Evolutionary conservation across 768 basidiomycete genomes (phyloP).

Genomic region (Hydnomerulius pinastri): DNA sequence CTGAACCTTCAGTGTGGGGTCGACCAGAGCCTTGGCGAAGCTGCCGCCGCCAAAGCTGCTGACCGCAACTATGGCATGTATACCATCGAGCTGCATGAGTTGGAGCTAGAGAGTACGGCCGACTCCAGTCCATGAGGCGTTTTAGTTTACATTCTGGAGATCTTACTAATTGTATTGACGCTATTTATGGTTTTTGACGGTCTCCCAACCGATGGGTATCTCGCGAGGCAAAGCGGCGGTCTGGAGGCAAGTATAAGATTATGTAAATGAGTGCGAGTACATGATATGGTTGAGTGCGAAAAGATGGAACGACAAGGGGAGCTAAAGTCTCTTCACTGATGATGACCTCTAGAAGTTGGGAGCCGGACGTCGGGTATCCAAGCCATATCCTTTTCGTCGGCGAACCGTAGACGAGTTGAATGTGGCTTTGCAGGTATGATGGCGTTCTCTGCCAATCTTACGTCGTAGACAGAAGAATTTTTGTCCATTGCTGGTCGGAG

Average conservation of each 20-base stretch:
- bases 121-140: constrained; percentile 37
- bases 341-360: neutral
- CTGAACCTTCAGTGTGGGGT: constrained; percentile 88
- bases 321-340: constrained; percentile 3
- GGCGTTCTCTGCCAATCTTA: constrained; percentile 35
- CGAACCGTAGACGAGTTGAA: constrained; percentile 20
- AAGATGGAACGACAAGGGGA: no score
- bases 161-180: constrained; percentile 16
- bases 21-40: constrained; percentile 57
- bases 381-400: constrained; percentile 32
- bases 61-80: constrained; percentile 85
- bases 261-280: neutral
- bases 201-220: no score
- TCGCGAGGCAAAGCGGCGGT: neutral
- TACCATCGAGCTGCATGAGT: constrained; percentile 85
- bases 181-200: constrained; percentile 12
- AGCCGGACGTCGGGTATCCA: constrained; percentile 33
- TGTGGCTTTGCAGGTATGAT: constrained; percentile 19
- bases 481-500: constrained; percentile 22
- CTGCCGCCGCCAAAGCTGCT: constrained; percentile 48
- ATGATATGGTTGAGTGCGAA: neutral
- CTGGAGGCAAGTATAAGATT: neutral
- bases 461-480: constrained; percentile 23
- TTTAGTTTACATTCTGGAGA: neutral
- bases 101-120: constrained; percentile 57